Conservation (phyloP, 192 early-diverging fungal genomes). For the Podila clonocystis region DNA sequence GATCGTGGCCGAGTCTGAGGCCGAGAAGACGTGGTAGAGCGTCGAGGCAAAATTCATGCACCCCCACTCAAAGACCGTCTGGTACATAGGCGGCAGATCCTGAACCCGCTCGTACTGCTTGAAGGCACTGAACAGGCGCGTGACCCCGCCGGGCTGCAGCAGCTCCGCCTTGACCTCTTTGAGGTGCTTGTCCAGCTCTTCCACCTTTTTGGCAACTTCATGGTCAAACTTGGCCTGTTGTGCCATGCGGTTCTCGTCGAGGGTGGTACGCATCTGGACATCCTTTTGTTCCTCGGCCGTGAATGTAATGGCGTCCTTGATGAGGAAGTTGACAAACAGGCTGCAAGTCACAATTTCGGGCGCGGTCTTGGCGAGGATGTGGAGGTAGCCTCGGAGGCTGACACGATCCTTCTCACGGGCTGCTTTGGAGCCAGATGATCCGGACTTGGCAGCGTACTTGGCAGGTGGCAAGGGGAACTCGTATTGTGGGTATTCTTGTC, state of each 20-base stretch:
- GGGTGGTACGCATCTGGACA: constrained; percentile 25
- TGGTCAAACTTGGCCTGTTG: constrained; percentile 52
- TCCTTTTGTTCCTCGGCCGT: constrained; percentile 42
- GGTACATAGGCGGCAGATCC: constrained; percentile 47
- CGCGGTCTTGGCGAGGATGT: constrained; percentile 26
- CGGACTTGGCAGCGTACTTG: constrained; percentile 38
- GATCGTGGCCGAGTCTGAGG: constrained; percentile 57
- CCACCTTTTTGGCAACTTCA: constrained; percentile 54
- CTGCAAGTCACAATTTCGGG: constrained; percentile 22
- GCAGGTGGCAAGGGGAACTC: constrained; percentile 52
- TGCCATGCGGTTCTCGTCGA: constrained; percentile 49
- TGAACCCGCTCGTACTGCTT: constrained; percentile 25
- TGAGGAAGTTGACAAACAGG: constrained; percentile 45
- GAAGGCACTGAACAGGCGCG: constrained; percentile 11
- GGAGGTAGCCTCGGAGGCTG: constrained; percentile 49
- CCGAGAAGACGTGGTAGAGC: constrained; percentile 57
- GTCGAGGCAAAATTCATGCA: constrained; percentile 64
- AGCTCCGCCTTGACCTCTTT: constrained; percentile 52
- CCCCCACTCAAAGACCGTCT: constrained; percentile 59
- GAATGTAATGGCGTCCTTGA: constrained; percentile 33
- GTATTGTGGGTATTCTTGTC: constrained; percentile 46
- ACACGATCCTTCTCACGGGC: constrained; percentile 62
- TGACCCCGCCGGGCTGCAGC: constrained; percentile 40
- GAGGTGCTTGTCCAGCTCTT: constrained; percentile 56
- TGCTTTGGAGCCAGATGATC: constrained; percentile 13